A percentile compares a stretch with the other conserved stretches of the same genome.
Evolutionary conservation across 306 rosid species (phyloP).

Genomic region (Fragaria iinumae): DNA sequence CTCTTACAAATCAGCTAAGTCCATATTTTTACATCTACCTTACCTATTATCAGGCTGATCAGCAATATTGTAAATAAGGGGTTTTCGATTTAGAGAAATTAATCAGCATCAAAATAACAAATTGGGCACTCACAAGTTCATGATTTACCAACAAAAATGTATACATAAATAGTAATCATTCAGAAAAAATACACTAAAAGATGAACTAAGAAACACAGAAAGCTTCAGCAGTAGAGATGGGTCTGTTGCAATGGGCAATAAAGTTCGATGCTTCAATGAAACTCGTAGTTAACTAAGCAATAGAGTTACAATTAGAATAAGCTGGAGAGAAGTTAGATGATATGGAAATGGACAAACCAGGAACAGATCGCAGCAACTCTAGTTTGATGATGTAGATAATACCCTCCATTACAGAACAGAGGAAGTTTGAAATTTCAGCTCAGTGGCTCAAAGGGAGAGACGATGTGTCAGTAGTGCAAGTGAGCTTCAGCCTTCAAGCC

Average conservation of each 20-base stretch:
- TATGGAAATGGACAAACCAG: slow-evolving; percentile 40
- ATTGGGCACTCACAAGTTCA: neutral
- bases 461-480: neutral
- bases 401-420: slow-evolving; percentile 16
- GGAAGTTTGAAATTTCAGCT: neutral
- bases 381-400: slow-evolving; percentile 15
- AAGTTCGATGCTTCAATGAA: neutral
- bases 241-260: neutral
- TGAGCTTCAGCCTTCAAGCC: too few relatives aligned
- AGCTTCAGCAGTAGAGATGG: neutral
- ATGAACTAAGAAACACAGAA: neutral
- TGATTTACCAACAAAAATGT: neutral
- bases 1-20: neutral
- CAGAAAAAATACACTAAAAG: neutral
- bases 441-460: neutral
- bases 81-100: too few relatives aligned
- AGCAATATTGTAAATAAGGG: too few relatives aligned
- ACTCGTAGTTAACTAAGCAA: neutral
- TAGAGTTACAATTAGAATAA: neutral
- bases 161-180: neutral
- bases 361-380: slow-evolving; percentile 12
- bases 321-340: neutral
- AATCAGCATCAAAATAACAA: neutral
- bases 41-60: neutral
- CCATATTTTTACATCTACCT: neutral